Conservation (phyloP, 176 grass and related monocot species). For the bread wheat (Triticum aestivum) region IWGSC_CS_RefSeq_v2.1 NC_057809.1:145895697-145896196, state of each 20-base stretch:
- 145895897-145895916: conserved; percentile 96
- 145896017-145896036: conserved; percentile 14
- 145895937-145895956: conserved; percentile 98
- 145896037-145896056: conserved; percentile 59
- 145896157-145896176: not conserved
- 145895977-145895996: conserved; percentile 51
- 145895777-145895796: conserved; percentile 92
- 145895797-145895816: conserved; percentile 96
- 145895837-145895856: conserved; percentile 28
- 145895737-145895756: conserved; percentile 74
- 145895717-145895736: conserved; percentile 59
- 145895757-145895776: conserved; percentile 81
- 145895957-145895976: conserved; percentile 99
- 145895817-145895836: conserved; percentile 34
- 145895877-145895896: conserved; percentile 69
- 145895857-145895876: conserved; percentile 2
- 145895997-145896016: conserved; percentile 18
- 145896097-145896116: conserved; percentile 57
- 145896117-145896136: conserved; percentile 4
- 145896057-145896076: conserved; percentile 81
- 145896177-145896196: not conserved
- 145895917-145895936: conserved; percentile 95
- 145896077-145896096: conserved; percentile 94
- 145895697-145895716: conserved; percentile 53
- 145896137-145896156: conserved; percentile 15